Conservation (phyloP, 2,329 filamentous ascomycete species). For the Fusarium pseudonygamai region DNA sequence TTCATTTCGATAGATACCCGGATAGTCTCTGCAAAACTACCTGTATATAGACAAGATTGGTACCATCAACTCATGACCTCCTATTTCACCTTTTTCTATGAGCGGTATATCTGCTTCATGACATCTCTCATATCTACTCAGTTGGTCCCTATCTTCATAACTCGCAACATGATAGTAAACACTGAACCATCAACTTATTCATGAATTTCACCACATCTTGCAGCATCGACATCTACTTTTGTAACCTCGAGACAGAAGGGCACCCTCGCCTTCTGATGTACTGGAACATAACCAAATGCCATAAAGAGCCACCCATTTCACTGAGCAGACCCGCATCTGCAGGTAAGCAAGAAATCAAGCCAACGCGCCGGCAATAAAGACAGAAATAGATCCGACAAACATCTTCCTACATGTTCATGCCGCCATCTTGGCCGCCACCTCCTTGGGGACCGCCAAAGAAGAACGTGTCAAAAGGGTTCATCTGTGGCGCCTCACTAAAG, state of each 20-base stretch:
- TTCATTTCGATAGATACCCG: conserved; percentile 24
- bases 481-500: conserved; percentile 66
- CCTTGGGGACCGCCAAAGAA: conserved; percentile 69
- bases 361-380: conserved; percentile 31
- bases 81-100: conserved; percentile 4
- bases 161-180: not conserved
- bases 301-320: conserved; percentile 28
- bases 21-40: conserved; percentile 12
- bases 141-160: conserved; percentile 1
- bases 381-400: conserved; percentile 6
- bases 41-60: conserved; percentile 18
- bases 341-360: conserved; percentile 12
- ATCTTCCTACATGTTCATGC: conserved; percentile 41
- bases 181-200: not conserved
- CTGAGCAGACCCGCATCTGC: conserved; percentile 20
- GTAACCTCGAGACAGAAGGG: not conserved
- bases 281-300: not conserved
- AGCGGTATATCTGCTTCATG: conserved; percentile 34
- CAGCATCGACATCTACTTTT: conserved; percentile 6
- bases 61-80: not conserved
- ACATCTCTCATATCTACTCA: not conserved
- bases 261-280: conserved; percentile 11
- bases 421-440: conserved; percentile 34
- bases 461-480: conserved; percentile 77
- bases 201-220: not conserved